Conservation (phyloP, 2,329 filamentous ascomycete species). For the Xylaria sp. region DNA sequence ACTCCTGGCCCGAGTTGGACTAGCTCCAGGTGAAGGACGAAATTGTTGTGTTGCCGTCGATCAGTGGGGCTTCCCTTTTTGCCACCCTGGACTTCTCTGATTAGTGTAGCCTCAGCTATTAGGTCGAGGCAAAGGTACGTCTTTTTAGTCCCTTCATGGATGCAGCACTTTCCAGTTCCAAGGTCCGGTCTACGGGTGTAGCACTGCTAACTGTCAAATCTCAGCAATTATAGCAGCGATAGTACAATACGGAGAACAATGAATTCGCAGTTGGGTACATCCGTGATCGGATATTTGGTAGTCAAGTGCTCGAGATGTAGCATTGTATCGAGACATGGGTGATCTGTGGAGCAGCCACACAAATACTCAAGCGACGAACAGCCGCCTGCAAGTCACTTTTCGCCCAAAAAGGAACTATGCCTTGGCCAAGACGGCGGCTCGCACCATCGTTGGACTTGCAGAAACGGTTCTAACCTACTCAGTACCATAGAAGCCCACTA, state of each 20-base stretch:
- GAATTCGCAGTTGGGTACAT: not conserved
- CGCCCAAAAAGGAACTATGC: not conserved
- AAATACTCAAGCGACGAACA: constrained; percentile 10
- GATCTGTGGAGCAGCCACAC: constrained; percentile 18
- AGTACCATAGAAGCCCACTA: too few species aligned
- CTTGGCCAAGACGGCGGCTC: not conserved
- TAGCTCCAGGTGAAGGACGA: not conserved
- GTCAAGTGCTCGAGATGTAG: not conserved
- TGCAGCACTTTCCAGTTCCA: not conserved
- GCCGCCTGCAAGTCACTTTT: constrained; percentile 3
- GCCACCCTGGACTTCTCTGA: not conserved
- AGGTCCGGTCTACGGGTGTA: not conserved
- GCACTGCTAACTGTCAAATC: not conserved
- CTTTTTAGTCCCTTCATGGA: not conserved
- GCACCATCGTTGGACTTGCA: not conserved
- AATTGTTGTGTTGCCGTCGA: not conserved
- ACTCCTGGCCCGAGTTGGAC: not conserved
- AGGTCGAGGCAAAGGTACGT: not conserved
- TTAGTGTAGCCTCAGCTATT: not conserved
- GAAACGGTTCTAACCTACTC: too few species aligned
- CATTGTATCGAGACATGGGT: constrained; percentile 6
- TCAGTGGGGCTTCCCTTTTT: not conserved
- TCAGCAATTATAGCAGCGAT: not conserved
- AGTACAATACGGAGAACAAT: not conserved
- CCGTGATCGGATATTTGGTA: not conserved